Base-by-base conservation (phyloP, 2,329 filamentous ascomycete species). In the Kalmusia sp. region DNA sequence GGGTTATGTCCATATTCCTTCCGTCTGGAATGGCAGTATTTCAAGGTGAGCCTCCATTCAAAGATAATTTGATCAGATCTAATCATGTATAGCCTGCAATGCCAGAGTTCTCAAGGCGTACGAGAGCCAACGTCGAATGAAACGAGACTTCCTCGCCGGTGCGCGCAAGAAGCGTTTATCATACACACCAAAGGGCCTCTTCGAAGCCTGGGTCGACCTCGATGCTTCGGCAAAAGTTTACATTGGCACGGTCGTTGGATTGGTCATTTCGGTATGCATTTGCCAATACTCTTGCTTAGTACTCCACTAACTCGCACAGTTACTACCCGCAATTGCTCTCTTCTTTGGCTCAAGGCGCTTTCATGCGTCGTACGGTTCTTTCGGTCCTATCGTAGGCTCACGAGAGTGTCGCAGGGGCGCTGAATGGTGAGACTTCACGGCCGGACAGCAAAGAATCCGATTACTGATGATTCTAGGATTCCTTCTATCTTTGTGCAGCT, bases 261-360 rank as follows among this genome's bases (percentile, higher is more conserved):
- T 73, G 22, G 49, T 68, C 2, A 41, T 73, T 31, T 69, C 71
- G 6, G 71, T 74, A 62, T 44, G 68, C 40, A 4, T 19, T 11
- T 30, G 6, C 7, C 39, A 34, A 44, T 45, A 28, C 14, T 22
- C 17, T 37, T 34, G 9, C 48, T 49, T 14, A 12, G 15, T 15
- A n/a, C 22, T 4, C 19, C 4, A 39, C 65, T 71, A 40, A 72
- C 19, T 45, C 39, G 5, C 4, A 14, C 59, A 89, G 86, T 69
- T 89, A 3, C 61, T 84, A 49, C 75, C 87, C 9, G 84, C 85
- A 0, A 58, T 87, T 30, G 67, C 87, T 46, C 82, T 88, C 70
- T 90, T 81, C 70, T 76, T 87, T 60, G 77, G 86, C 28, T 90
- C 87, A 1, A 82, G 81, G 46, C 87, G 87, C 56, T 90, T 88